Evolutionary conservation across 1,284 basidiomycete species (phyloP).

Genomic region (Sanghuangporus sanghuang): DNA sequence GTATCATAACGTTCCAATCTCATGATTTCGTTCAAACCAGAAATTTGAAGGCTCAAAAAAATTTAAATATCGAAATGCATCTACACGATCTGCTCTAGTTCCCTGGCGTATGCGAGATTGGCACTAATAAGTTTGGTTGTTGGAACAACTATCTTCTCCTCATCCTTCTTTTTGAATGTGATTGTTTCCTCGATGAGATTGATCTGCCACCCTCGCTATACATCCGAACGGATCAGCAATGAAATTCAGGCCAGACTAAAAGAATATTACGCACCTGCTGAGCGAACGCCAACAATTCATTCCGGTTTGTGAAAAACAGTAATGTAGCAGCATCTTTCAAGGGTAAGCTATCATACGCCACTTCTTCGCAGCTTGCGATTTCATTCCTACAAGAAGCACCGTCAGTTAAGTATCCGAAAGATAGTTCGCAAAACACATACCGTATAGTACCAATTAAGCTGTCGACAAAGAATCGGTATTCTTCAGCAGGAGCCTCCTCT

Average conservation of each 20-base stretch:
- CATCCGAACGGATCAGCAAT: slow-evolving; percentile 4
- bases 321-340: slow-evolving; percentile 85
- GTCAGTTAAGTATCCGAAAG: background rate
- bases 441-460: slow-evolving; percentile 91
- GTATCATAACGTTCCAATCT: slow-evolving; percentile 7
- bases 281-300: slow-evolving; percentile 75
- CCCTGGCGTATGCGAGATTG: slow-evolving; percentile 74
- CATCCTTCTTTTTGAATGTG: slow-evolving; percentile 63
- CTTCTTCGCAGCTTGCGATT: slow-evolving; percentile 90
- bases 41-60: background rate
- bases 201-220: slow-evolving; percentile 70
- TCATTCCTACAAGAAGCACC: slow-evolving; percentile 60
- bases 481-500: slow-evolving; percentile 80
- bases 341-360: slow-evolving; percentile 84
- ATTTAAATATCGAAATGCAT: slow-evolving; percentile 13
- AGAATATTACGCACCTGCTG: slow-evolving; percentile 47
- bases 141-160: slow-evolving; percentile 77
- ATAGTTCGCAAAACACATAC: slow-evolving; percentile 33
- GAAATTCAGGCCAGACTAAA: slow-evolving; percentile 9
- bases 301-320: slow-evolving; percentile 79
- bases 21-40: background rate
- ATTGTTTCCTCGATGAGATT: slow-evolving; percentile 56
- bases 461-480: slow-evolving; percentile 89
- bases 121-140: slow-evolving; percentile 76
- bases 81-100: slow-evolving; percentile 87